phyloP scores from a whole-genome alignment of 441 rosid genomes.

The Syzygium malaccense region DNA sequence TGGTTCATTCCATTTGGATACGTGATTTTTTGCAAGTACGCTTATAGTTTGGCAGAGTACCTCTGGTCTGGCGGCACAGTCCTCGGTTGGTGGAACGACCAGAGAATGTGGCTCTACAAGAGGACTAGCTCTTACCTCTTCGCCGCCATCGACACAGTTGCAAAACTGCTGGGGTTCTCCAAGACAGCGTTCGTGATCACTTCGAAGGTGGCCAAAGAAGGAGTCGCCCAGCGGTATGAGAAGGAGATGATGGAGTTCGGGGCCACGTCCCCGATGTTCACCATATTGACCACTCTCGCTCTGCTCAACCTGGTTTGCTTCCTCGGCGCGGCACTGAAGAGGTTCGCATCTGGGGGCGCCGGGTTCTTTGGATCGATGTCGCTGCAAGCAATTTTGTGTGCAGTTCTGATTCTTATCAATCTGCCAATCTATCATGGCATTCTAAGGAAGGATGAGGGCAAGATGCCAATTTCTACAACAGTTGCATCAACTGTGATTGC shows the following conservation, averaged over 20 bases:
- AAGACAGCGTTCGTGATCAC: slow-evolving; percentile 51
- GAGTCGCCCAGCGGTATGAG: slow-evolving; percentile 35
- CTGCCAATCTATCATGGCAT: slow-evolving; percentile 14
- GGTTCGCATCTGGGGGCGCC: not conserved
- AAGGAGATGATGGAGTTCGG: slow-evolving; percentile 67
- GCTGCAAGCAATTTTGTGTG: slow-evolving; percentile 8
- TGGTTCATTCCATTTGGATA: slow-evolving; percentile 63
- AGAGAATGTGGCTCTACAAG: slow-evolving; percentile 61
- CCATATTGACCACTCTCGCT: slow-evolving; percentile 42
- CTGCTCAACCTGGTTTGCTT: slow-evolving; percentile 44
- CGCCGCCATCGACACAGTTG: slow-evolving; percentile 34
- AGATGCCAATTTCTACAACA: not conserved
- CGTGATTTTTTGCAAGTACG: slow-evolving; percentile 22
- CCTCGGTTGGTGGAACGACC: slow-evolving; percentile 68
- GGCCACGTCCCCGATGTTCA: slow-evolving; percentile 54
- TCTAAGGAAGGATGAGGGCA: slow-evolving; percentile 12
- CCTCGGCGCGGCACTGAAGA: slow-evolving; percentile 18
- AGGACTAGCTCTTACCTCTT: slow-evolving; percentile 62
- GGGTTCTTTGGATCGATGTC: slow-evolving; percentile 2
- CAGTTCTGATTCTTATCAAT: slow-evolving; percentile 11
- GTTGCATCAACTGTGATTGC: slow-evolving; percentile 12
- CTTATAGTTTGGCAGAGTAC: slow-evolving; percentile 44
- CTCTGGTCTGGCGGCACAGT: slow-evolving; percentile 47
- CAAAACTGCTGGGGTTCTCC: slow-evolving; percentile 27
- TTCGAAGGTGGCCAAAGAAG: slow-evolving; percentile 53